Evolutionary conservation across 768 basidiomycete genomes (phyloP), one percentile per base, ranked within the genome.

Genomic region (Candolleomyces aberdarensis): DNA sequence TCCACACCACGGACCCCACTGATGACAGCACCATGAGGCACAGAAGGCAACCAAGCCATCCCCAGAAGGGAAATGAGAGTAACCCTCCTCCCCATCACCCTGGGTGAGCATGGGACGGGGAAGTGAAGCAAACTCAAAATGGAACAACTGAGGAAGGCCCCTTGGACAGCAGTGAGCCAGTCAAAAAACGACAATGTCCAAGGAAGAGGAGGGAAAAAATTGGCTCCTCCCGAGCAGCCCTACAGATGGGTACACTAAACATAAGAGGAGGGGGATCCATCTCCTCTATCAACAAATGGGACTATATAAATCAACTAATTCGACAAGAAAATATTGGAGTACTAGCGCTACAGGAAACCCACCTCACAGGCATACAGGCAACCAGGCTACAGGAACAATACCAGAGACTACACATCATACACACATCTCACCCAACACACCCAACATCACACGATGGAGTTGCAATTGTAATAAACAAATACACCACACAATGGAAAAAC

Each of bases 381-480:
- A 8, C 43, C n/a, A 56, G 46, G 17, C 57, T 62, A 5, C 53
- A 58, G 26, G 22, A 15, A 4, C 20, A 52, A 10, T 56, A 44
- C 40, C 11, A 58, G 13, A 46, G 56, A 43, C 41, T 43, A 11
- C 41, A n/a, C 41, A 43, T 43, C 11, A 43, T 43, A 43, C 3
- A 13, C 13, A 13, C 41, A 43, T n/a, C 41, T 5, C 41, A 43
- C 5, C 41, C 41, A 11, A 43, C 41, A n/a, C 41, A 43, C 41
- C 41, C 41, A 43, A 43, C 41, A 11, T 43, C 41, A 11, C 41
- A 57, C 60, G 56, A 31, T 8, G 76, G 76, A 40, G 69, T 77
- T 5, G 77, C 75, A 1, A 60, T 77, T 1, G 64, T 75, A 0
- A 51, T 78, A 11, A 76, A 78, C 56, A 77, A 71, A 62, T 40